Base-by-base conservation (phyloP, 768 basidiomycete species). In the Lactarius quietus region DNA sequence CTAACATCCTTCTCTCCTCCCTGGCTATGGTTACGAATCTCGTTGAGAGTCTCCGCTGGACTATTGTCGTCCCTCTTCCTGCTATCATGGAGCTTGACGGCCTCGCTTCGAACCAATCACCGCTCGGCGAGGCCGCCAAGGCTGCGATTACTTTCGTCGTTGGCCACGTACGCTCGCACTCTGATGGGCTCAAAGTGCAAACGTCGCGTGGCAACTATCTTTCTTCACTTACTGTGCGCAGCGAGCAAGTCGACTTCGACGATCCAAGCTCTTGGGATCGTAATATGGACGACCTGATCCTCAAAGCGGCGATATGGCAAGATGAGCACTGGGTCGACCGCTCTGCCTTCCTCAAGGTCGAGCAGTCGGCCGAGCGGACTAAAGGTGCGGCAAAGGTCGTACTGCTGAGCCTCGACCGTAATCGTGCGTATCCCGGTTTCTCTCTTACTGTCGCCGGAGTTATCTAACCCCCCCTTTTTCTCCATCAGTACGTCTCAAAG, bases 51-150 rank as follows among this genome's bases (percentile, higher is more conserved):
- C 76, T 86, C 20, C 80, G 79, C 31, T 98, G 95, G 94, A 97
- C 93, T 0, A 81, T 96, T 54, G 80, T 99, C 64, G 79, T 99
- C 0, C 97, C 97, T 4, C 83, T 98, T 3, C 95, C 95, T 0
- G 96, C 97, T 67, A 84, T 98, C 73, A 98, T 95, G 82, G 97
- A 99, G 71, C 87, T 99, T 9, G 96, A 99, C 69, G 94, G 95
- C n/a, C 85, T 98, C 9, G 81, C 84, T 1, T 76, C 79, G 63
- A 88, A 90, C 68, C 65, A 78, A 0, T 75, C 83, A 0, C 81
- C 83, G 52, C 87, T 98, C 28, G 92, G 89, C 45, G 82, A 85
- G 54, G 86, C 91, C 0, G 95, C 97, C 0, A 79, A 80, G 41
- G 79, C 81, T 14, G 92, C 95, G 0, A 78, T 97, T 65, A 68